Conservation (phyloP, 1,284 basidiomycete species). For the Pseudozyma pruni region DNA sequence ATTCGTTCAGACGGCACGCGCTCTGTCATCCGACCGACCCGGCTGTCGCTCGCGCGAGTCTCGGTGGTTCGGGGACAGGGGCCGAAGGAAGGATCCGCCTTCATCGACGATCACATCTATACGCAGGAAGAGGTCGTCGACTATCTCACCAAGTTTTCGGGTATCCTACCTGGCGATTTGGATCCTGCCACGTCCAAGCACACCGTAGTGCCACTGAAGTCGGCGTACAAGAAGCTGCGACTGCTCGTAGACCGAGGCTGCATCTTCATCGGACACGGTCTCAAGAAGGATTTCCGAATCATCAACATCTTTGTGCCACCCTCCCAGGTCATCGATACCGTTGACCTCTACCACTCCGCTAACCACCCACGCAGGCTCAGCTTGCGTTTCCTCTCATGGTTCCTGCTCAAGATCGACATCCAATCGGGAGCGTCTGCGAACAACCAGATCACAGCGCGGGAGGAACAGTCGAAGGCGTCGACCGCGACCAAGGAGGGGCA, state of each 20-base stretch:
- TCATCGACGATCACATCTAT: conserved; percentile 98
- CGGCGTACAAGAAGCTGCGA: conserved; percentile 97
- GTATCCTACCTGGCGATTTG: conserved; percentile 84
- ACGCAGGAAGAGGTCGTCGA: conserved; percentile 94
- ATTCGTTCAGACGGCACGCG: conserved; percentile 93
- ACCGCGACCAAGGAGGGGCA: conserved; percentile 8
- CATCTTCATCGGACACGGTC: conserved; percentile 95
- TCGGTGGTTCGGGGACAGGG: conserved; percentile 91
- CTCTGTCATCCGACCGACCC: conserved; percentile 88
- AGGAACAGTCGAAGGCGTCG: conserved; percentile 13
- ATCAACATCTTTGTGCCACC: conserved; percentile 98
- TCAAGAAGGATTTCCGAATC: conserved; percentile 99
- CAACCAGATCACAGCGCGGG: conserved; percentile 37
- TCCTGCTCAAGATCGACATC: conserved; percentile 87
- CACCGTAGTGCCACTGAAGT: conserved; percentile 91
- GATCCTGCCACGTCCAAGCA: conserved; percentile 84
- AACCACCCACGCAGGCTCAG: conserved; percentile 86
- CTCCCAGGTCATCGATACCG: conserved; percentile 94
- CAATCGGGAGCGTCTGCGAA: conserved; percentile 75
- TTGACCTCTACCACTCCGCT: conserved; percentile 88
- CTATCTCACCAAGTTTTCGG: conserved; percentile 95
- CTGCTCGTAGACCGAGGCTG: conserved; percentile 93
- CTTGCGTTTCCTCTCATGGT: conserved; percentile 93
- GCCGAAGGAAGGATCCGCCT: conserved; percentile 80
- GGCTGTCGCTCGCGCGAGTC: conserved; percentile 90